Evolutionary conservation across 163 green algal genomes (phyloP), one percentile per base, ranked within the genome.

Genomic region (Chloroidium sp.): DNA sequence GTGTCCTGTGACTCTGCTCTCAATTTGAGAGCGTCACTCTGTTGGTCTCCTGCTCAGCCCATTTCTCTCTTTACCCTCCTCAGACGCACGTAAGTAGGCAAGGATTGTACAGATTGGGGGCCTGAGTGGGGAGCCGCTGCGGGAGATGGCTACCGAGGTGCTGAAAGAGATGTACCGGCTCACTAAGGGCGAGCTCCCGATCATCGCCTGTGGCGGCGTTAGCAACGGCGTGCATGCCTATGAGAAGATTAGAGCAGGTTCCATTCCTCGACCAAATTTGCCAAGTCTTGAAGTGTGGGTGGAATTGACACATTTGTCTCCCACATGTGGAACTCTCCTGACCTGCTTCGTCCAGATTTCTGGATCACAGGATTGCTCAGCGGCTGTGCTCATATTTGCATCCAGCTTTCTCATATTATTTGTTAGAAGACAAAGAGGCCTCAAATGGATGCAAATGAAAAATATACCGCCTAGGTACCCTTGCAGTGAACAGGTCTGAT

Each of bases 131-230:
- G 80, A 85, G 8, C 96, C 96, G 0, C 86, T 99, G 57, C 86
- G 97, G 8, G 88, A 92, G 12, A 81, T 91, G 77, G 93, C 90
- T 69, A 99, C 94, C 0, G 77, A 88, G 14, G 87, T 90, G 8
- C 81, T 94, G 69, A n/a, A 62, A 1, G 83, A 93, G 64, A 90
- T 97, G 86, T 95, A 97, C 84, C 74, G 76, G 0, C 84, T 95
- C 13, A 95, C 89, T 8, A 82, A 89, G 72, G 95, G 96, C 3
- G 90, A 89, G 76, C 80, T 99, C 74, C 93, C 95, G 10, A 86
- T 99, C 74, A 88, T 99, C 14, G 96, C 96, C 14, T 96, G 93
- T 77, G 96, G 96, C 13, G 96, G 96, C 12, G 90, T 99, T 58
- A 86, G 76, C 82, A 94, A 76, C 78, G 96, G 96, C 8, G 84